phyloP scores from a whole-genome alignment of 257 asterid species.

The Linaria vulgaris region DNA sequence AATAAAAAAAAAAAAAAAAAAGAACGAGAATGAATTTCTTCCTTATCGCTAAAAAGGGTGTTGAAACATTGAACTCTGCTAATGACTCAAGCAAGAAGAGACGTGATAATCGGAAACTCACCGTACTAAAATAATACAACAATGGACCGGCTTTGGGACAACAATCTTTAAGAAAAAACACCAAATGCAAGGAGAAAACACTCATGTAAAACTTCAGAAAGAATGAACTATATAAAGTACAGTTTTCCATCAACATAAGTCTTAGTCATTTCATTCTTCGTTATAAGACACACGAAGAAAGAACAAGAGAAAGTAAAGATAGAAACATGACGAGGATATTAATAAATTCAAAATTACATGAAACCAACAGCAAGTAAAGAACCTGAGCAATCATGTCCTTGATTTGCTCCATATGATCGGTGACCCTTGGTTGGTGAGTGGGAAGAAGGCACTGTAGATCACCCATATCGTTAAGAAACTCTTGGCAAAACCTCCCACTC shows the following conservation, averaged over 20 bases:
- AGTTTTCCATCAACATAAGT: neutral
- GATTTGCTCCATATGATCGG: constrained; percentile 71
- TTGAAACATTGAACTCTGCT: neutral
- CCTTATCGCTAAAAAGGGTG: neutral
- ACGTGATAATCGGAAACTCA: neutral
- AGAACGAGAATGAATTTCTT: neutral
- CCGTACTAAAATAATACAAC: neutral
- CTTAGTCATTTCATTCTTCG: no score
- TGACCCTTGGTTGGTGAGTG: constrained; percentile 78
- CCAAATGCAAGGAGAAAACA: neutral
- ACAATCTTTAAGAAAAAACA: neutral
- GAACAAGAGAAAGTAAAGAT: neutral
- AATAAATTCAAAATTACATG: neutral
- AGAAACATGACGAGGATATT: neutral
- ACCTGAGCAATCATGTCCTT: constrained; percentile 84
- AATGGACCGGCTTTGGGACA: neutral
- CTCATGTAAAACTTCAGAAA: neutral
- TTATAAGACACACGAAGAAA: neutral
- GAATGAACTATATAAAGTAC: neutral
- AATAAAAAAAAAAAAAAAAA: neutral
- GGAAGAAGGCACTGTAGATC: constrained; percentile 85
- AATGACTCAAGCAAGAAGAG: neutral
- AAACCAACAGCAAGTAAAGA: constrained; percentile 9
- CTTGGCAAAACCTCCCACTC: constrained; percentile 78
- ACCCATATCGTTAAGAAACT: constrained; percentile 72